Conservation (phyloP, 2,329 filamentous ascomycete genomes). For the Penicillium sp. region DNA sequence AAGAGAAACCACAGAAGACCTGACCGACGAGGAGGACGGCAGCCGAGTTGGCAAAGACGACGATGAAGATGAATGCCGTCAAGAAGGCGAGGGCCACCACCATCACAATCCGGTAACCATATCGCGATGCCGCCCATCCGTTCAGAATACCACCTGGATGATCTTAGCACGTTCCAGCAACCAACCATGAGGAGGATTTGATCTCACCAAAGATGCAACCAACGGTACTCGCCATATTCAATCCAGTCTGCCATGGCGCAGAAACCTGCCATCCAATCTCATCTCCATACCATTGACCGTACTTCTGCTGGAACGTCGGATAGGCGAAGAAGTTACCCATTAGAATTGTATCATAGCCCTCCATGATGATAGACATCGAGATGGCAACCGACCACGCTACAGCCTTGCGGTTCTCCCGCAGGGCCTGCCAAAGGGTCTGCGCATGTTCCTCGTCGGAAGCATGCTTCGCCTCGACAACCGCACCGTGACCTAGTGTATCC, state of each 20-base stretch:
- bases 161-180: not conserved
- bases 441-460: slow-evolving; percentile 26
- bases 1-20: slow-evolving; percentile 52
- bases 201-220: slow-evolving; percentile 27
- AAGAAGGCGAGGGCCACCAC: slow-evolving; percentile 49
- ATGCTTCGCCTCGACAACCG: slow-evolving; percentile 26
- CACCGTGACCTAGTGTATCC: slow-evolving; percentile 29
- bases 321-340: slow-evolving; percentile 57
- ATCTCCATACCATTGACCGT: slow-evolving; percentile 20
- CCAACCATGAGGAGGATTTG: not conserved
- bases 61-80: slow-evolving; percentile 52
- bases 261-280: slow-evolving; percentile 45
- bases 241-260: slow-evolving; percentile 65
- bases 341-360: slow-evolving; percentile 58
- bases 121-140: slow-evolving; percentile 32
- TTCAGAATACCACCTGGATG: slow-evolving; percentile 33
- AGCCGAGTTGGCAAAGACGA: slow-evolving; percentile 54
- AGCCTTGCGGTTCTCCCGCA: slow-evolving; percentile 30
- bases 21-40: slow-evolving; percentile 51
- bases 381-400: slow-evolving; percentile 44
- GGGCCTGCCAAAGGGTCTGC: slow-evolving; percentile 21
- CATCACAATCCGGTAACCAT: slow-evolving; percentile 52
- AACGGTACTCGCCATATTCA: slow-evolving; percentile 47
- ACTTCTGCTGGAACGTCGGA: slow-evolving; percentile 48
- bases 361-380: slow-evolving; percentile 56